phyloP scores from a whole-genome alignment of 2,329 filamentous ascomycete species.

The Leptographium wingfieldii region DNA sequence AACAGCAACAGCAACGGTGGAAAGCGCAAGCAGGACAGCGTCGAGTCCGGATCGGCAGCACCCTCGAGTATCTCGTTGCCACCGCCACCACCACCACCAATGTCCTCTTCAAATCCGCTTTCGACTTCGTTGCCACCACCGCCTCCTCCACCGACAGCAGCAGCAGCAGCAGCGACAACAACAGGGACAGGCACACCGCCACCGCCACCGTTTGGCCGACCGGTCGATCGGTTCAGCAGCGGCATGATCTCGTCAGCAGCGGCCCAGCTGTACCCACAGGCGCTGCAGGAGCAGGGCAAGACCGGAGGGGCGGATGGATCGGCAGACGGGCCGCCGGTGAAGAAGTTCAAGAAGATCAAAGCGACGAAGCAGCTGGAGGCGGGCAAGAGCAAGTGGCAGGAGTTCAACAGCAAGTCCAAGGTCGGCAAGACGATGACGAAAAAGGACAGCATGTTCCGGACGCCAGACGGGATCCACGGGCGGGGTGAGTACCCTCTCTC shows the following conservation, averaged over 20 bases:
- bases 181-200: slow-evolving; percentile 23
- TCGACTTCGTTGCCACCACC: neutral
- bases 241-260: slow-evolving; percentile 43
- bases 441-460: slow-evolving; percentile 96
- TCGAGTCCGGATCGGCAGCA: neutral
- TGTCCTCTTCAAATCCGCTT: slow-evolving; percentile 15
- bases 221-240: slow-evolving; percentile 19
- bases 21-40: slow-evolving; percentile 51
- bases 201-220: slow-evolving; percentile 6
- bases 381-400: slow-evolving; percentile 88
- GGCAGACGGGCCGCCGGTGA: slow-evolving; percentile 59
- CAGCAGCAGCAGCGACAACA: neutral
- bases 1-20: neutral
- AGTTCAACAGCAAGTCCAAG: slow-evolving; percentile 72
- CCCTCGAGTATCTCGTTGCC: neutral
- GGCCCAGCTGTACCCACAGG: slow-evolving; percentile 41
- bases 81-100: neutral
- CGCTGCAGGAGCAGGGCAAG: slow-evolving; percentile 44
- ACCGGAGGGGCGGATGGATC: slow-evolving; percentile 23
- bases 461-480: slow-evolving; percentile 72
- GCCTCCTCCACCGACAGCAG: neutral
- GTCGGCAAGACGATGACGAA: slow-evolving; percentile 50
- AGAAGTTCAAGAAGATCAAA: slow-evolving; percentile 81
- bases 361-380: slow-evolving; percentile 84
- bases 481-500: slow-evolving; percentile 50